These are phyloP conservation scores for Solanum corneliomulleri DNA, from an alignment of 257 asterid species.

Conservation along the genomic window DNA sequence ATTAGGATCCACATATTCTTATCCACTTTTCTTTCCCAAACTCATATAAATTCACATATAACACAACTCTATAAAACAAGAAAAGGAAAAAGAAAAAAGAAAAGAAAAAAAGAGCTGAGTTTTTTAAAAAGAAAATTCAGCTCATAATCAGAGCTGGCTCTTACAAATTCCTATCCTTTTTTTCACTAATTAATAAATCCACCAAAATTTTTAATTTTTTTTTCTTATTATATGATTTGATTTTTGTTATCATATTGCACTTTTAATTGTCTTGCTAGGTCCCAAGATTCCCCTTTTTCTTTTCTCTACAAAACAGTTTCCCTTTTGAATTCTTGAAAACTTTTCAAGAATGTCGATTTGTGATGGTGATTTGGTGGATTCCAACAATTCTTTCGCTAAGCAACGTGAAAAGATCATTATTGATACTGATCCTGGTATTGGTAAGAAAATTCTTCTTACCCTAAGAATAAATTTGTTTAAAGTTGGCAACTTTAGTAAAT, in stretches of 20 bases:
- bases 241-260: not conserved
- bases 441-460: not conserved
- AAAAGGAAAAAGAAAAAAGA: not conserved
- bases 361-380: not conserved
- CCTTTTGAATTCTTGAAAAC: not conserved
- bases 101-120: not conserved
- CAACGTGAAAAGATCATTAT: conserved; percentile 15
- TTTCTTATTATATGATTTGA: not conserved
- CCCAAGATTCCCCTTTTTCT: not conserved
- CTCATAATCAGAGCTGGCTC: not conserved
- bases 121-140: not conserved
- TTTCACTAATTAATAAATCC: not conserved
- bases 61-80: not conserved
- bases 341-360: not conserved
- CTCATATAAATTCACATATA: not conserved
- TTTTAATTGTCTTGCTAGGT: not conserved
- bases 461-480: not conserved
- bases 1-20: not conserved
- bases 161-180: not conserved
- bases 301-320: not conserved
- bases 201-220: not conserved
- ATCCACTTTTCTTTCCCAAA: not conserved
- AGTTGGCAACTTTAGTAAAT: not conserved
- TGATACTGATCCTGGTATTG: conserved; percentile 43
- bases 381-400: not conserved